Percentiles rank a stretch among this genome's conserved stretches.
Evolutionary conservation across 2,329 filamentous ascomycete genomes (phyloP).

Genomic region (Verticillium zaregamsianum): DNA sequence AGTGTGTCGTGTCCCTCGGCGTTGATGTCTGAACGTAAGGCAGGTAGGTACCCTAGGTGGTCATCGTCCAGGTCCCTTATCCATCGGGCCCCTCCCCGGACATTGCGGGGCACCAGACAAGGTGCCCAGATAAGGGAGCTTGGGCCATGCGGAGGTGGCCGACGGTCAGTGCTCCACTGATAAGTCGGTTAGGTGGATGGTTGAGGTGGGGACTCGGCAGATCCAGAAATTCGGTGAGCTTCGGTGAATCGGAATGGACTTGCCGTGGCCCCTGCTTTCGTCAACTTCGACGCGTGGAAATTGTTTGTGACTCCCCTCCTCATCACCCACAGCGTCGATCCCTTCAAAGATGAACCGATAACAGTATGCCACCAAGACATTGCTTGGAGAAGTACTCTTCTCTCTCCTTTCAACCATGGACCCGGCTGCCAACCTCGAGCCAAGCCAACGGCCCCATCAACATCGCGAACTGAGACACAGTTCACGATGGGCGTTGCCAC

Average conservation of each 20-base stretch:
- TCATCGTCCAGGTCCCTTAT: background rate
- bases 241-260: background rate
- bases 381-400: background rate
- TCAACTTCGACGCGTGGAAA: background rate
- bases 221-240: background rate
- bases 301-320: background rate
- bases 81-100: background rate
- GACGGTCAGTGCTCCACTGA: background rate
- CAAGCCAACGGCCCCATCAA: background rate
- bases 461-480: constrained; percentile 16
- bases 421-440: background rate
- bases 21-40: background rate
- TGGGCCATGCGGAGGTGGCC: background rate
- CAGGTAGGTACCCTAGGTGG: background rate
- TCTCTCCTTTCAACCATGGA: background rate
- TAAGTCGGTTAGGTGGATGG: background rate
- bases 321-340: no score
- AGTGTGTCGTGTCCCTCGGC: background rate
- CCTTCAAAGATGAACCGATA: background rate
- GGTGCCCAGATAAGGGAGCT: background rate
- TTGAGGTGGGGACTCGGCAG: background rate
- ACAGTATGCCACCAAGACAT: background rate
- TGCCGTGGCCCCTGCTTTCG: background rate
- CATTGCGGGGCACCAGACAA: background rate
- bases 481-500: constrained; percentile 49